Percentiles rank a stretch among this genome's conserved stretches.
phyloP scores from a whole-genome alignment of 2,329 filamentous ascomycete genomes.

The Calonectria honghensis region DNA sequence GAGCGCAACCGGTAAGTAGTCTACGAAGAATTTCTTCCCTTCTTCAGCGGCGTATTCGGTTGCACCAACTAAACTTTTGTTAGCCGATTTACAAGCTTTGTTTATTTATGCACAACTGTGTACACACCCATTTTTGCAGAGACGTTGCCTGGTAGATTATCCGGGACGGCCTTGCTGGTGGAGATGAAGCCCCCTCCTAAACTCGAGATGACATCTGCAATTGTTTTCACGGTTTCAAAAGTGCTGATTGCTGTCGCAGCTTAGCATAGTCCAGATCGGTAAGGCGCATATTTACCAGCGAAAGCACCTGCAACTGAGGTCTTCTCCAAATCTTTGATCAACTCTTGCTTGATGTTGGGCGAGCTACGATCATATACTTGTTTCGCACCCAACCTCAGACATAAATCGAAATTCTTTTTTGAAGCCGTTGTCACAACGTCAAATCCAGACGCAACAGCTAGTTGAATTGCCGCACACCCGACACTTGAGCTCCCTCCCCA shows the following conservation, averaged over 20 bases:
- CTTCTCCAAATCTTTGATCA: not conserved
- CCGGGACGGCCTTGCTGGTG: slow-evolving; percentile 3
- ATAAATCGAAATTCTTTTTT: not conserved
- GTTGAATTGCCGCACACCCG: slow-evolving; percentile 1
- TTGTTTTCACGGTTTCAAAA: not conserved
- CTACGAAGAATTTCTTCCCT: not conserved
- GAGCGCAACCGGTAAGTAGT: not conserved
- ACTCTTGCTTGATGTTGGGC: not conserved
- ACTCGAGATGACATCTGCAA: not conserved
- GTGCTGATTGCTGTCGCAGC: not conserved
- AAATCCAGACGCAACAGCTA: slow-evolving; percentile 1
- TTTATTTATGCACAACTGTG: too few species aligned
- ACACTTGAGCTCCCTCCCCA: slow-evolving; percentile 19
- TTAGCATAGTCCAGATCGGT: not conserved
- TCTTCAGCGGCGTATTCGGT: not conserved
- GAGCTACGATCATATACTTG: not conserved
- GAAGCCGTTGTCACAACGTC: slow-evolving; percentile 6
- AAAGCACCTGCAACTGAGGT: not conserved
- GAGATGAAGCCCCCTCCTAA: slow-evolving; percentile 11
- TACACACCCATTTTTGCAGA: slow-evolving; percentile 9
- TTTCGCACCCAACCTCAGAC: not conserved
- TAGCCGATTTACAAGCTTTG: not conserved
- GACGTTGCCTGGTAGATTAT: not conserved
- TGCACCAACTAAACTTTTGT: not conserved
- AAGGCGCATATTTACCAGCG: not conserved